phyloP scores from a whole-genome alignment of 306 rosid genomes.

The Glycine soja region DNA sequence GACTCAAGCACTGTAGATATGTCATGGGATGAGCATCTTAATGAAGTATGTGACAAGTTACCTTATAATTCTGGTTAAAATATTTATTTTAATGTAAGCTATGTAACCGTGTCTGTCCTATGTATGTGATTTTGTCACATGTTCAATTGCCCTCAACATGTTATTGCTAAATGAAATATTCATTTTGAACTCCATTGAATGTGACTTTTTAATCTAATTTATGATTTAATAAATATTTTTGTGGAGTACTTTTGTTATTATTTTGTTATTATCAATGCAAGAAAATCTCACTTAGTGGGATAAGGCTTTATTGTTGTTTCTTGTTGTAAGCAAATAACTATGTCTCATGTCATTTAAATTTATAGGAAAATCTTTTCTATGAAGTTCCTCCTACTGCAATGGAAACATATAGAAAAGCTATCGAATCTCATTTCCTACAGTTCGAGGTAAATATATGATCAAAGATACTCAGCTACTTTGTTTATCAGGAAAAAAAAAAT shows the following conservation, averaged over 20 bases:
- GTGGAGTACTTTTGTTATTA: background rate
- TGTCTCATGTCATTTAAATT: slow-evolving; percentile 39
- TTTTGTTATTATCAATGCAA: background rate
- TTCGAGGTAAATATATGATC: slow-evolving; percentile 60
- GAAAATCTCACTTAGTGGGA: slow-evolving; percentile 1
- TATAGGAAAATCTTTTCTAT: slow-evolving; percentile 80
- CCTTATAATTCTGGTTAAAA: slow-evolving; percentile 33
- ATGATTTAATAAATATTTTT: slow-evolving; percentile 1
- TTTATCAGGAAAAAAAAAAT: background rate
- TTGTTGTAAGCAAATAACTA: slow-evolving; percentile 9
- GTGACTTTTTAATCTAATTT: slow-evolving; percentile 20
- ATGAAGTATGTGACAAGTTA: slow-evolving; percentile 63
- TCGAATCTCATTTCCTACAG: slow-evolving; percentile 68
- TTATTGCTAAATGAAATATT: slow-evolving; percentile 11
- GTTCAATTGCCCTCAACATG: background rate
- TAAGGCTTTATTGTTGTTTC: background rate
- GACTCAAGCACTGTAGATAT: slow-evolving; percentile 64
- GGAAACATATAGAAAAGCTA: slow-evolving; percentile 76
- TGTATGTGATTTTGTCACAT: background rate
- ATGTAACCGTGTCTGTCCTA: background rate
- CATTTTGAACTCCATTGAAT: slow-evolving; percentile 1
- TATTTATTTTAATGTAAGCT: slow-evolving; percentile 36
- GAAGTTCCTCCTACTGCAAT: slow-evolving; percentile 67
- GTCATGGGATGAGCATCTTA: slow-evolving; percentile 72
- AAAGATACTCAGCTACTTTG: background rate